Conservation (phyloP, 768 basidiomycete genomes). For the Polyporus arcularius region DNA sequence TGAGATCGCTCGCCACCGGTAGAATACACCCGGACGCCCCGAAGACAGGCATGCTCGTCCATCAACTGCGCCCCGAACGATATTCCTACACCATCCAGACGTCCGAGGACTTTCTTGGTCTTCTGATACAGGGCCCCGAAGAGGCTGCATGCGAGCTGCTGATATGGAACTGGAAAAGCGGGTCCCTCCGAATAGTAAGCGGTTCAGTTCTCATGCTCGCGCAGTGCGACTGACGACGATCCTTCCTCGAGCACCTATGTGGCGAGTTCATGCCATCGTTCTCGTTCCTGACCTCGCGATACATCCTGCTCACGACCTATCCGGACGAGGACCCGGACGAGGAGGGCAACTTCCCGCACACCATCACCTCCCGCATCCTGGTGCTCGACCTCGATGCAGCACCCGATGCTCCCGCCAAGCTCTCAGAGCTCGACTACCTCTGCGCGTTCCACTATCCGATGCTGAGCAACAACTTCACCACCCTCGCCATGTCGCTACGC, state of each 20-base stretch:
- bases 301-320: conserved; percentile 25
- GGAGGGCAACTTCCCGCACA: conserved; percentile 17
- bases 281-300: conserved; percentile 26
- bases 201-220: neutral
- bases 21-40: conserved; percentile 46
- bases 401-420: conserved; percentile 28
- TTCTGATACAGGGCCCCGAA: conserved; percentile 44
- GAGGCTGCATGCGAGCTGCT: conserved; percentile 45
- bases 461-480: conserved; percentile 29
- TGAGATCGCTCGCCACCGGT: conserved; percentile 48
- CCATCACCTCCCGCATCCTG: conserved; percentile 29
- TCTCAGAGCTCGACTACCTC: conserved; percentile 35
- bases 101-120: conserved; percentile 50
- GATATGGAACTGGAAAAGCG: conserved; percentile 72
- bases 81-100: conserved; percentile 54
- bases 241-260: conserved; percentile 14
- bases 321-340: conserved; percentile 25
- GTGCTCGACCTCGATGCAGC: conserved; percentile 44
- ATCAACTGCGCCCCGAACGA: neutral
- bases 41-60: conserved; percentile 33
- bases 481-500: conserved; percentile 44
- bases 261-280: conserved; percentile 22
- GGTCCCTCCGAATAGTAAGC: conserved; percentile 49
- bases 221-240: neutral
- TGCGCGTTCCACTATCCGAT: conserved; percentile 46